Conservation (phyloP, 371 early-diverging fungal species). For the Syncephalastrum racemosum region DNA sequence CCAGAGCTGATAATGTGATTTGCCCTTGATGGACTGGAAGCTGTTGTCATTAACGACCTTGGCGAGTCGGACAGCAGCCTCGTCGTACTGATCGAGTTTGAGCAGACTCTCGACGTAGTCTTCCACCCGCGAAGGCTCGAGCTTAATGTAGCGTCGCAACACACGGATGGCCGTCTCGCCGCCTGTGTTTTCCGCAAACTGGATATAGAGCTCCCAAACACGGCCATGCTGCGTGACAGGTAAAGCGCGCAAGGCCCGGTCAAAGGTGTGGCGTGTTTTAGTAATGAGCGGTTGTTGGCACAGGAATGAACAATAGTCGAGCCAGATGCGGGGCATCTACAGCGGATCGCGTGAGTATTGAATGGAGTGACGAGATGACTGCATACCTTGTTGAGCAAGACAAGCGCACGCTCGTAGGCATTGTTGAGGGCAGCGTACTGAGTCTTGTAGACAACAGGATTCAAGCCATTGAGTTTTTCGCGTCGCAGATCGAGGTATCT, state of each 20-base stretch:
- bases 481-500: slow-evolving; percentile 78
- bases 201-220: slow-evolving; percentile 87
- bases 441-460: slow-evolving; percentile 49
- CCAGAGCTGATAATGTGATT: slow-evolving; percentile 86
- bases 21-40: slow-evolving; percentile 70
- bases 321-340: slow-evolving; percentile 85
- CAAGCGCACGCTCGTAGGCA: slow-evolving; percentile 84
- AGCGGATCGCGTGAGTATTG: neutral
- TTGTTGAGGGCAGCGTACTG: slow-evolving; percentile 69
- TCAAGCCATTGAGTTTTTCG: slow-evolving; percentile 45
- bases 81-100: slow-evolving; percentile 70
- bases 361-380: neutral
- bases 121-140: slow-evolving; percentile 73
- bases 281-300: slow-evolving; percentile 75
- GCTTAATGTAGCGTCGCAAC: slow-evolving; percentile 80
- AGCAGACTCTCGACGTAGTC: slow-evolving; percentile 75
- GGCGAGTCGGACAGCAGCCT: slow-evolving; percentile 82
- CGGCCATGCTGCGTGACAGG: slow-evolving; percentile 92
- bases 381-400: slow-evolving; percentile 84
- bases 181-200: slow-evolving; percentile 77
- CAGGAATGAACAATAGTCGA: slow-evolving; percentile 72
- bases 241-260: slow-evolving; percentile 86
- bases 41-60: slow-evolving; percentile 69
- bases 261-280: slow-evolving; percentile 81
- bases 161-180: slow-evolving; percentile 84